phyloP scores from a whole-genome alignment of 306 rosid species.

The Cyclanthera cordifolia region DNA sequence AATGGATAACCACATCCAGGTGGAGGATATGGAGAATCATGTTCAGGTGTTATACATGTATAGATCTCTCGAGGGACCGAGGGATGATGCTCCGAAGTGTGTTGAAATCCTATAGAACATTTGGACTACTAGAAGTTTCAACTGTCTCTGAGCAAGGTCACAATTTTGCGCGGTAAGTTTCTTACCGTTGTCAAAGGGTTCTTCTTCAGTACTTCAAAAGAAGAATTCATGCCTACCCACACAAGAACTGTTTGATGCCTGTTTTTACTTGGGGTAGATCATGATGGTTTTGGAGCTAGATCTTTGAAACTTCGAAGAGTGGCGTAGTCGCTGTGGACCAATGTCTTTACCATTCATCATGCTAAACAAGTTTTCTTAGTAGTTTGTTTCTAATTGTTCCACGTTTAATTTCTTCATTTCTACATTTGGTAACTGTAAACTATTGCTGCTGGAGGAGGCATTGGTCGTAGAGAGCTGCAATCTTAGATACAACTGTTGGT shows the following conservation, averaged over 20 bases:
- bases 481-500: constrained; percentile 12
- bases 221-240: constrained; percentile 26
- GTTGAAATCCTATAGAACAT: constrained; percentile 46
- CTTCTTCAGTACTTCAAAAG: constrained; percentile 30
- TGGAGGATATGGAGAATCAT: constrained; percentile 14
- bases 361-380: constrained; percentile 33
- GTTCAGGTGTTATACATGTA: constrained; percentile 37
- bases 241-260: constrained; percentile 15
- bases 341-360: constrained; percentile 23
- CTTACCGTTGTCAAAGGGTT: constrained; percentile 19
- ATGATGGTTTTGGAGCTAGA: background rate
- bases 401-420: constrained; percentile 31
- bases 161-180: constrained; percentile 12
- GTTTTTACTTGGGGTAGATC: background rate
- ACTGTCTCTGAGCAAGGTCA: constrained; percentile 13
- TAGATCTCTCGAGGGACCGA: constrained; percentile 54
- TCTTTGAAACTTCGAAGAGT: background rate
- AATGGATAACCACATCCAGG: constrained; percentile 11
- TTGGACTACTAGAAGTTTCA: background rate
- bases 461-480: constrained; percentile 28
- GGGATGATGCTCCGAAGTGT: constrained; percentile 47
- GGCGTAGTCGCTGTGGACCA: constrained; percentile 20
- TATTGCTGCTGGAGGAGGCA: constrained; percentile 21
- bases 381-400: constrained; percentile 30
- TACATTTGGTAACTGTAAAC: constrained; percentile 31